These are phyloP conservation scores for Lactarius vividus DNA, from an alignment of 768 basidiomycete genomes.

Conservation along the genomic window DNA sequence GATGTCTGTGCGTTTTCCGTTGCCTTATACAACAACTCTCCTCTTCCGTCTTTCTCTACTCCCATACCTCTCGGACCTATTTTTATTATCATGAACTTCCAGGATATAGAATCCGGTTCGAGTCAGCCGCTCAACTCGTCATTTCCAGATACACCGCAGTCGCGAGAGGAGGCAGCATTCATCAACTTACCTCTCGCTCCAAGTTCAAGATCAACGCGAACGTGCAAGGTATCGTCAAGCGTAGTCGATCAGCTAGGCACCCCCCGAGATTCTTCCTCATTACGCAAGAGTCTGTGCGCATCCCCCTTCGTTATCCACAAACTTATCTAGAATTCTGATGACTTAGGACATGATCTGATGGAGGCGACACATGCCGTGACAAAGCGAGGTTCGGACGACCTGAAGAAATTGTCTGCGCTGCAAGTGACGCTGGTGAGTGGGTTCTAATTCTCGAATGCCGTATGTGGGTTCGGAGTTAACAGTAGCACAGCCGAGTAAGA, in stretches of 20 bases:
- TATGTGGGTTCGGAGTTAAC: neutral
- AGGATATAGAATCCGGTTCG: conserved; percentile 48
- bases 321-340: neutral
- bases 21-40: neutral
- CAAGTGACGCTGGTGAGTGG: conserved; percentile 60
- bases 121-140: conserved; percentile 34
- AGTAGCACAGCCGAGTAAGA: conserved; percentile 61
- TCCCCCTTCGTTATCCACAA: neutral
- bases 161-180: conserved; percentile 71
- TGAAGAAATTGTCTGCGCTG: conserved; percentile 81
- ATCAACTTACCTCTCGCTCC: conserved; percentile 68
- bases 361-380: conserved; percentile 94
- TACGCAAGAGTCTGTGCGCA: conserved; percentile 86
- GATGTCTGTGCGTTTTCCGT: neutral
- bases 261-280: conserved; percentile 66
- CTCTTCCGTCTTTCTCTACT: neutral
- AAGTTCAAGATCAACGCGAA: conserved; percentile 99
- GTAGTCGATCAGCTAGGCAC: conserved; percentile 98
- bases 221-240: conserved; percentile 89
- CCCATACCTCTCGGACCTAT: neutral
- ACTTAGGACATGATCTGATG: conserved; percentile 80
- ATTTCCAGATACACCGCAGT: conserved; percentile 35
- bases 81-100: conserved; percentile 43
- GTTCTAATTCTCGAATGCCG: conserved; percentile 26
- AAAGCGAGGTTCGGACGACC: conserved; percentile 87